Base-by-base conservation (phyloP, 2,329 filamentous ascomycete genomes). In the Penicillium thymicola region DNA sequence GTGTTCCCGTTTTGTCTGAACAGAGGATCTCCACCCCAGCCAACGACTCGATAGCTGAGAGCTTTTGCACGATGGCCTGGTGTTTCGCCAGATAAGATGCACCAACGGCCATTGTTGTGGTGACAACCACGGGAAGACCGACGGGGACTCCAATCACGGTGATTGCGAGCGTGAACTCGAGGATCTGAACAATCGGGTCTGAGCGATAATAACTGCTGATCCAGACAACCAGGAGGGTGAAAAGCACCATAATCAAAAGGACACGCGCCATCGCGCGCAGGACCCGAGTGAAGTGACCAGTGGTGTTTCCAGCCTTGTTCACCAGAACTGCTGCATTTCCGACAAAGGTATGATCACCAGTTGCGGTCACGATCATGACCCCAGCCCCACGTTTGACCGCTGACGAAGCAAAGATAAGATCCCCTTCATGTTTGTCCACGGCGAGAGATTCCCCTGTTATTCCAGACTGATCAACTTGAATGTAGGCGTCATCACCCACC, bases 101-200 rank as follows among this genome's bases (percentile, higher is more conserved):
- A 79, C 91, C 91, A 74, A 96, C 91, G 73, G 91, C 91, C 90
- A 96, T 94, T 72, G 91, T 96, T 67, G 91, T 96, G 68, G 92
- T 96, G 59, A 95, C 90, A 79, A 96, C 91, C 67, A 90, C 91
- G 59, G 91, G 91, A 64, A 96, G 89, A 87, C 91, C 91, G 77
- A 96, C 91, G 53, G 91, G 91, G 27, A 96, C 91, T 83, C 91
- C 91, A 60, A 95, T 89, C 64, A 96, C 93, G 67, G 90, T 94
- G 68, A 96, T 92, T 64, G 89, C 90, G 43, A 96, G 82, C 54
- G 91, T 94, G 79, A 91, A 94, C 64, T 89, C 82, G 46, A 96
- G 85, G 58, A 96, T 95, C 6, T 78, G 76, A 61, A 92, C 86
- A 61, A 94, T 95, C 57, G 73, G 75, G 76, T 93, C 92, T 70